Conservation (phyloP, 1,284 basidiomycete genomes). For the Spongiforma sp. region DNA sequence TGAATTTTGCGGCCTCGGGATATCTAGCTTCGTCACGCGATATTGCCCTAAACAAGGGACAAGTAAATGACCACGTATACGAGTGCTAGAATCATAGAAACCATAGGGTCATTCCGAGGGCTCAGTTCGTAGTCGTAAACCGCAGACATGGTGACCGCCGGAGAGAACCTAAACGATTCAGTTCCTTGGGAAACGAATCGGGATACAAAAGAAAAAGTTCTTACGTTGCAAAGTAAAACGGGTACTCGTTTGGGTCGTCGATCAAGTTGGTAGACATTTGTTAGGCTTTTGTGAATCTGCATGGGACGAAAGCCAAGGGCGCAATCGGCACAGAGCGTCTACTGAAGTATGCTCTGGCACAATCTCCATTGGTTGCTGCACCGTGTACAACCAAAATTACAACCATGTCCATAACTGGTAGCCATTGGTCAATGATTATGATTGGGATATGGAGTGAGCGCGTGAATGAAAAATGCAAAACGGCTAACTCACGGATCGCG, state of each 20-base stretch:
- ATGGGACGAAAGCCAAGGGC: not conserved
- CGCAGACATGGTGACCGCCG: not conserved
- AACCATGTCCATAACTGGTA: not conserved
- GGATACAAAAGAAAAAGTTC: not conserved
- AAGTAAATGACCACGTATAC: too few relatives aligned
- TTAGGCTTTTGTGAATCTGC: not conserved
- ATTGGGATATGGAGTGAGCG: not conserved
- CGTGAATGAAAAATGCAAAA: not conserved
- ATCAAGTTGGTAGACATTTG: not conserved
- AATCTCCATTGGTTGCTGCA: not conserved
- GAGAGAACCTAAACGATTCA: not conserved
- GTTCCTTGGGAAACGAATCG: not conserved
- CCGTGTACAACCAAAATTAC: not conserved
- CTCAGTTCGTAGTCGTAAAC: not conserved
- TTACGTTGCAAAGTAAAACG: not conserved
- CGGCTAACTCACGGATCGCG: not conserved
- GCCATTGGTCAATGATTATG: not conserved
- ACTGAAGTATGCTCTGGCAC: not conserved
- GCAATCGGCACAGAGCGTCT: not conserved
- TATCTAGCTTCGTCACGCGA: too few relatives aligned
- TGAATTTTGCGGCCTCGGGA: too few relatives aligned
- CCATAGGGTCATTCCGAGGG: slow-evolving; percentile 2
- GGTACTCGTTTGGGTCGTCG: not conserved
- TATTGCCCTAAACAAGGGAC: too few relatives aligned
- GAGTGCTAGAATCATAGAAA: slow-evolving; percentile 1